Conservation (phyloP, 495 filamentous ascomycete genomes). For the Talaromyces stipitatus region DNA sequence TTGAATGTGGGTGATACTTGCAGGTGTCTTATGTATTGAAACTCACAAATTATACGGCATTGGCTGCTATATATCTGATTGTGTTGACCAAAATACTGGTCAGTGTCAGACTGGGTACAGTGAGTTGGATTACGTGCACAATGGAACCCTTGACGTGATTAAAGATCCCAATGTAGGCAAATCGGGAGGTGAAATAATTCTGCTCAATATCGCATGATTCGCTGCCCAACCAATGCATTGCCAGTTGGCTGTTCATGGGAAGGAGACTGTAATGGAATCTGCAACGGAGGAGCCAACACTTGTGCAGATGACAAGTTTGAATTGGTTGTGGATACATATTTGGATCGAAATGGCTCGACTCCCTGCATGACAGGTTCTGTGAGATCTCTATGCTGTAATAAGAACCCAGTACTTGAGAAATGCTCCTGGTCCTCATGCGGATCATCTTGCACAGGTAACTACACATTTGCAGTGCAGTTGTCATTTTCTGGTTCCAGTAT, state of each 20-base stretch:
- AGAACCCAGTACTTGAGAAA: no score
- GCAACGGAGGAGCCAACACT: background rate
- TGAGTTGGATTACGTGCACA: background rate
- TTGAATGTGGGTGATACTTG: slow-evolving; percentile 8
- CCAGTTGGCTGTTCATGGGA: background rate
- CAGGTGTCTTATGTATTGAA: background rate
- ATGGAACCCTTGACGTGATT: background rate
- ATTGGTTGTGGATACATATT: background rate
- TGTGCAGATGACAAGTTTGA: background rate
- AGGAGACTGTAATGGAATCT: background rate
- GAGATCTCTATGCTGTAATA: background rate
- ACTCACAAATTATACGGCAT: background rate
- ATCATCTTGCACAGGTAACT: no score
- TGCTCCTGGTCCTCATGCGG: no score
- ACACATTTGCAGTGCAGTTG: no score
- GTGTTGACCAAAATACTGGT: background rate
- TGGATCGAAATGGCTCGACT: background rate
- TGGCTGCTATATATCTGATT: background rate
- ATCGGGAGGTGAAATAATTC: background rate
- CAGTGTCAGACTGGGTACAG: background rate
- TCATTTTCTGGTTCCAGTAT: no score
- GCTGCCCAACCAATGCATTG: background rate
- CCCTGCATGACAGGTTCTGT: background rate
- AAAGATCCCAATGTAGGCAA: background rate
- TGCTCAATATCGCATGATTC: background rate